Percentiles rank a stretch among this genome's conserved stretches.
Conservation (phyloP, 2,329 filamentous ascomycete species). For the Lachnellula hyalina region DNA sequence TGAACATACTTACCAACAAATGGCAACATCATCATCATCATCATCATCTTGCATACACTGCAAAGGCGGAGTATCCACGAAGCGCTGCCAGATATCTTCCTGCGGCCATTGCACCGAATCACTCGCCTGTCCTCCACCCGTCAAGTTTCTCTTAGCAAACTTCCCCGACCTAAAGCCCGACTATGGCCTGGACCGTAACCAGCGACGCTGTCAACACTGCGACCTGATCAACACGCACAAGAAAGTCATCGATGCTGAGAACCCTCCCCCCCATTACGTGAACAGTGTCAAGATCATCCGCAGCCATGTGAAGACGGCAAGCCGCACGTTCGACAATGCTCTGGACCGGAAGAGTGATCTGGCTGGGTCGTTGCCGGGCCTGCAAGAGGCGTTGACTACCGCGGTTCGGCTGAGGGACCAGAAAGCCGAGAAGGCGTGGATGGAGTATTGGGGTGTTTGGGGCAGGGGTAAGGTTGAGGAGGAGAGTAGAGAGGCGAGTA, state of each 20-base stretch:
- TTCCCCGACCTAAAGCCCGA: constrained; percentile 13
- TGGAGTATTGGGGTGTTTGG: constrained; percentile 26
- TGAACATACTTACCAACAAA: no score
- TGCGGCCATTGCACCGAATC: constrained; percentile 9
- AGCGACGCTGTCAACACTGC: constrained; percentile 23
- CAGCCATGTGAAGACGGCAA: constrained; percentile 12
- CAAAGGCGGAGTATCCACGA: background rate
- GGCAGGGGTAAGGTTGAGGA: constrained; percentile 9
- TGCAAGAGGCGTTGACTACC: constrained; percentile 10
- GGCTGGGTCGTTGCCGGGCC: background rate
- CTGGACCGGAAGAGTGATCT: background rate
- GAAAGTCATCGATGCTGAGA: constrained; percentile 12
- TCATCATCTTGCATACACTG: background rate
- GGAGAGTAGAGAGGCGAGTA: background rate
- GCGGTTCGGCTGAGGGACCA: constrained; percentile 9
- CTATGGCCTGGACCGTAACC: constrained; percentile 14
- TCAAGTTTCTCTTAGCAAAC: constrained; percentile 11
- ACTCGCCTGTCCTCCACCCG: constrained; percentile 17
- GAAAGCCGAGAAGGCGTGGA: constrained; percentile 18
- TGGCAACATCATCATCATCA: background rate
- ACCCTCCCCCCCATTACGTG: constrained; percentile 7
- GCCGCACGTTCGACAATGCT: background rate
- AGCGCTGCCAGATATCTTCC: constrained; percentile 3
- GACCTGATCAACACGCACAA: constrained; percentile 17
- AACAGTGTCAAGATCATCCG: constrained; percentile 15